These are phyloP conservation scores for Cryptococcus hybrid DNA, from an alignment of 1,284 basidiomycete genomes.

Conservation along the genomic window DNA sequence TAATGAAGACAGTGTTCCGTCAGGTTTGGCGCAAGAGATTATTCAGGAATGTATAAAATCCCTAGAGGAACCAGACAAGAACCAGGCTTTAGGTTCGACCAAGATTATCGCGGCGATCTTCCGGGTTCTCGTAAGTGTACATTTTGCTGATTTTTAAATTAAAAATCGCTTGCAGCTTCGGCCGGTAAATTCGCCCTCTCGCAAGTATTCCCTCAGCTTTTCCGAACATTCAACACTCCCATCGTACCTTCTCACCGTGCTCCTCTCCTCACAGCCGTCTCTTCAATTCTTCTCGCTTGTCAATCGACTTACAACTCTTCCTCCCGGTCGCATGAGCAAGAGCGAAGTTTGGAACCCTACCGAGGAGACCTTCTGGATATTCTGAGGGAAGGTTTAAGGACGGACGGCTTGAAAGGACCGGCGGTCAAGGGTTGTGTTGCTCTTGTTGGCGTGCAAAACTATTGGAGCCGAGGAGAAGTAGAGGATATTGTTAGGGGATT, in stretches of 20 bases:
- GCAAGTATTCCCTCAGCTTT: slow-evolving; percentile 68
- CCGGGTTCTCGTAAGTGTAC: slow-evolving; percentile 65
- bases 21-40: slow-evolving; percentile 66
- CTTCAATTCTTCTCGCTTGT: slow-evolving; percentile 46
- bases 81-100: slow-evolving; percentile 77
- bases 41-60: slow-evolving; percentile 76
- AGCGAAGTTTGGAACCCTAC: slow-evolving; percentile 60
- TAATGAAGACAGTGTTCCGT: slow-evolving; percentile 44
- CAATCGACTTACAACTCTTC: slow-evolving; percentile 38
- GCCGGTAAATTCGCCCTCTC: slow-evolving; percentile 67
- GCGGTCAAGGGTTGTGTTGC: slow-evolving; percentile 59
- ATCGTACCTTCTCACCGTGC: slow-evolving; percentile 72
- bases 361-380: slow-evolving; percentile 65
- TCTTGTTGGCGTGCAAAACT: slow-evolving; percentile 61
- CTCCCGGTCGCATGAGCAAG: slow-evolving; percentile 27
- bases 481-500: slow-evolving; percentile 72
- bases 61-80: slow-evolving; percentile 85
- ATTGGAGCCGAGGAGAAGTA: slow-evolving; percentile 70
- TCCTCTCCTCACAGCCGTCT: slow-evolving; percentile 63
- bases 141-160: background rate
- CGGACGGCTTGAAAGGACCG: slow-evolving; percentile 56
- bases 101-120: slow-evolving; percentile 75
- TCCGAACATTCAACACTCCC: slow-evolving; percentile 71
- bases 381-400: slow-evolving; percentile 41
- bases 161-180: slow-evolving; percentile 56